Evolutionary conservation across 129 eudicot genomes (phyloP).

Genomic region (Deinandra increscens): DNA sequence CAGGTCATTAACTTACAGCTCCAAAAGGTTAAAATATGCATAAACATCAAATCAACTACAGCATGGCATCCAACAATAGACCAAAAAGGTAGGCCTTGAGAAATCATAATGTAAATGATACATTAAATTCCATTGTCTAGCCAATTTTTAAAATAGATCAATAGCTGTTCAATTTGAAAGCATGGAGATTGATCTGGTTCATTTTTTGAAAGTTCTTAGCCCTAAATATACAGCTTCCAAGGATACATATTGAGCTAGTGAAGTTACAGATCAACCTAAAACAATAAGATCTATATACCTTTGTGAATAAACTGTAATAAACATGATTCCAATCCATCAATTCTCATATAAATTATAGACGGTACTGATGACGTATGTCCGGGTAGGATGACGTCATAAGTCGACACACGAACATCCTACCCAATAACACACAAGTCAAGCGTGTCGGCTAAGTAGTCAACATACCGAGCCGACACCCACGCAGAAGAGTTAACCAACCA

Average conservation of each 20-base stretch:
- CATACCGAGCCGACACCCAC: no score
- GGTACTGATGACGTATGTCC: no score
- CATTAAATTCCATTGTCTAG: slow-evolving; percentile 2
- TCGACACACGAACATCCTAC: no score
- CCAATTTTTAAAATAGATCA: neutral
- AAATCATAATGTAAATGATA: slow-evolving; percentile 18
- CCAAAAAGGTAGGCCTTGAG: slow-evolving; percentile 21
- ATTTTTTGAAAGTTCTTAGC: neutral
- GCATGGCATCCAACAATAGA: slow-evolving; percentile 28
- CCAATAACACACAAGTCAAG: no score
- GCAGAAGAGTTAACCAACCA: no score
- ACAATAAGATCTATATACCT: neutral
- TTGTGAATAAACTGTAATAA: neutral
- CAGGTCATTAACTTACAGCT: slow-evolving; percentile 22
- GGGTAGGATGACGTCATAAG: no score
- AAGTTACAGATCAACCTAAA: slow-evolving; percentile 2
- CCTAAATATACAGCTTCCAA: slow-evolving; percentile 1
- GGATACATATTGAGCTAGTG: slow-evolving; percentile 14
- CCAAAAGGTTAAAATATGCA: slow-evolving; percentile 14
- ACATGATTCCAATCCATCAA: neutral
- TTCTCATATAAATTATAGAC: slow-evolving; percentile 23
- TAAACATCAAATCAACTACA: slow-evolving; percentile 28
- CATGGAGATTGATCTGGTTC: neutral
- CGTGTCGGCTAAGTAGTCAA: no score
- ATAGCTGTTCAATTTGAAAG: slow-evolving; percentile 8